phyloP scores from a whole-genome alignment of 2,329 filamentous ascomycete genomes.

The Cladosporium sphaerospermum region DNA sequence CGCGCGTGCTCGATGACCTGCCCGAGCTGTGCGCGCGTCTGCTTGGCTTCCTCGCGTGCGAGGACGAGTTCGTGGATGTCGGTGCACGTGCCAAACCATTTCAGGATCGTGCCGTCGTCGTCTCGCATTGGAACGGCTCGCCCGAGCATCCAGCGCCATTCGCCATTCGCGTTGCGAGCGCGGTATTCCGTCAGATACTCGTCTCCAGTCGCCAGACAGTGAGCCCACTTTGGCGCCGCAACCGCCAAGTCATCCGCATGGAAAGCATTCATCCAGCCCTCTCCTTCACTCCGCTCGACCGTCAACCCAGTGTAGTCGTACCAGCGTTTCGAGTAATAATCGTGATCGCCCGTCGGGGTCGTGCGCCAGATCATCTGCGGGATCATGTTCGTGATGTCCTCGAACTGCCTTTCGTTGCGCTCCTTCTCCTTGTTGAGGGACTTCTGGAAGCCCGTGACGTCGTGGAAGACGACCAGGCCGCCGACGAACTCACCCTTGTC shows the following conservation, averaged over 20 bases:
- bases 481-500: constrained; percentile 65
- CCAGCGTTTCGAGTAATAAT: constrained; percentile 75
- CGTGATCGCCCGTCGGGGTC: constrained; percentile 56
- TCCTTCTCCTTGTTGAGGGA: constrained; percentile 64
- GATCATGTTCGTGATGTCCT: constrained; percentile 64
- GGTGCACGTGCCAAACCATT: constrained; percentile 77
- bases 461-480: constrained; percentile 64
- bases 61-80: constrained; percentile 71
- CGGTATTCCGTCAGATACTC: constrained; percentile 67
- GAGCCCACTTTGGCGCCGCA: constrained; percentile 53
- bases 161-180: constrained; percentile 58
- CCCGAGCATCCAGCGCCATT: constrained; percentile 74
- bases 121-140: constrained; percentile 63
- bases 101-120: constrained; percentile 61
- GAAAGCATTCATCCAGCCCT: constrained; percentile 58
- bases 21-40: constrained; percentile 62
- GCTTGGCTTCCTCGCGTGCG: constrained; percentile 58
- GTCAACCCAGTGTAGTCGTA: constrained; percentile 69
- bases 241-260: constrained; percentile 62
- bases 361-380: constrained; percentile 61
- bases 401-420: constrained; percentile 67
- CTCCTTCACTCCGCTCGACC: constrained; percentile 55
- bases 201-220: constrained; percentile 60
- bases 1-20: constrained; percentile 69
- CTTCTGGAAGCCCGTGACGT: constrained; percentile 64